These are phyloP conservation scores for Iberis amara DNA, from an alignment of 441 rosid genomes.

Conservation along the genomic window DNA sequence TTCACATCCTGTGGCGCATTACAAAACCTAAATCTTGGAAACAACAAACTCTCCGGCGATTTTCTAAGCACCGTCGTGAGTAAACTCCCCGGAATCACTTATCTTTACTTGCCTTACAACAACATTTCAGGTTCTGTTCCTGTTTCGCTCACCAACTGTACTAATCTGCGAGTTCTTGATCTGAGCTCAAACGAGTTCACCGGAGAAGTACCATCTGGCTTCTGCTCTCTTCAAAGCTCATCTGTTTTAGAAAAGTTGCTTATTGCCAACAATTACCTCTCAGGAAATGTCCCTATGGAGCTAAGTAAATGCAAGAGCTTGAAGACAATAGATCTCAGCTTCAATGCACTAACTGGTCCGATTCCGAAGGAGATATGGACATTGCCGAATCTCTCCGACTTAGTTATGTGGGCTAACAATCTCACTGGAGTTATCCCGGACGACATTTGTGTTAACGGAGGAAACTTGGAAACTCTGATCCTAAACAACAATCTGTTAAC, in stretches of 20 bases:
- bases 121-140: constrained; percentile 72
- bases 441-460: constrained; percentile 63
- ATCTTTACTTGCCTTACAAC: constrained; percentile 64
- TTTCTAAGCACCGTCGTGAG: constrained; percentile 63
- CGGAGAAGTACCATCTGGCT: constrained; percentile 53
- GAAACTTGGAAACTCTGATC: constrained; percentile 74
- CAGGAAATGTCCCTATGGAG: constrained; percentile 60
- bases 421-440: constrained; percentile 75
- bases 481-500: constrained; percentile 78
- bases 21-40: constrained; percentile 59
- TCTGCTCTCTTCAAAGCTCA: constrained; percentile 44
- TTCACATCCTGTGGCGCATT: constrained; percentile 53
- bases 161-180: constrained; percentile 67
- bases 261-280: constrained; percentile 59
- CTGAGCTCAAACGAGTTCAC: constrained; percentile 67
- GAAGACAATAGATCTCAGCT: constrained; percentile 76
- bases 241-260: constrained; percentile 57
- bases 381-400: constrained; percentile 61
- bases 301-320: constrained; percentile 70
- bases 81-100: constrained; percentile 43
- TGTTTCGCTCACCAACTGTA: constrained; percentile 51
- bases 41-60: constrained; percentile 66
- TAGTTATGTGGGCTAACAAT: constrained; percentile 90
- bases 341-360: constrained; percentile 62
- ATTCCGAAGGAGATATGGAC: constrained; percentile 68